These are phyloP conservation scores for Prinsepia uniflora DNA, from an alignment of 306 rosid species.

Conservation along the genomic window DNA sequence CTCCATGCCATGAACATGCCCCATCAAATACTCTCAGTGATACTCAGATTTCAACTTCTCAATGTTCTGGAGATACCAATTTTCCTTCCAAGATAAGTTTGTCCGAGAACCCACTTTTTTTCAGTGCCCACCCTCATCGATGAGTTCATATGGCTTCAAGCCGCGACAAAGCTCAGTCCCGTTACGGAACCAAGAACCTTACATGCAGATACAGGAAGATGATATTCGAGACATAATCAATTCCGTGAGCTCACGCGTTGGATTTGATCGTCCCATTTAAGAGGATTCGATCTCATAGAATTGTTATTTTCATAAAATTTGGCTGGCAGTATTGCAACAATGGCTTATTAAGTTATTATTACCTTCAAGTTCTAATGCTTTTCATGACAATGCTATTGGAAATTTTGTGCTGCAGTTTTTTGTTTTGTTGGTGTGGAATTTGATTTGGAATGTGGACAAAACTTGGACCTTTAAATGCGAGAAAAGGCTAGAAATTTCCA, in stretches of 20 bases:
- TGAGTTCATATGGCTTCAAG: not conserved
- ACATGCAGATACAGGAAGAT: constrained; percentile 5
- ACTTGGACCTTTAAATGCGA: not conserved
- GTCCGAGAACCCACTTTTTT: not conserved
- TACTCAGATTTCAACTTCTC: constrained; percentile 11
- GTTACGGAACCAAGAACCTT: not conserved
- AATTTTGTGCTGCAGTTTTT: not conserved
- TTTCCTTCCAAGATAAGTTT: constrained; percentile 37
- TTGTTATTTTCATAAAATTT: not conserved
- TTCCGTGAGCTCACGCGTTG: not conserved
- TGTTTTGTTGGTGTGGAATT: not conserved
- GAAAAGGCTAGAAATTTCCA: not conserved
- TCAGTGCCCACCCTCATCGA: no score
- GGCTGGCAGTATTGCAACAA: not conserved
- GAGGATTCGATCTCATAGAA: not conserved
- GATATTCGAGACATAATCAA: not conserved
- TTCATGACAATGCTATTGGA: not conserved
- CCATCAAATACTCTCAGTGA: constrained; percentile 21
- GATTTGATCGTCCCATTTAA: not conserved
- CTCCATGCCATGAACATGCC: constrained; percentile 9
- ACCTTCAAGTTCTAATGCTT: not conserved
- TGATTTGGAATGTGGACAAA: not conserved
- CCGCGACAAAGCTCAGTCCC: not conserved
- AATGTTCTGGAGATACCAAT: constrained; percentile 17
- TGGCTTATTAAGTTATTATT: not conserved